Evolutionary conservation across 106 monocot species (phyloP), one percentile per base, ranked within the genome.

Genomic region (Acanthochlamys bracteata): DNA sequence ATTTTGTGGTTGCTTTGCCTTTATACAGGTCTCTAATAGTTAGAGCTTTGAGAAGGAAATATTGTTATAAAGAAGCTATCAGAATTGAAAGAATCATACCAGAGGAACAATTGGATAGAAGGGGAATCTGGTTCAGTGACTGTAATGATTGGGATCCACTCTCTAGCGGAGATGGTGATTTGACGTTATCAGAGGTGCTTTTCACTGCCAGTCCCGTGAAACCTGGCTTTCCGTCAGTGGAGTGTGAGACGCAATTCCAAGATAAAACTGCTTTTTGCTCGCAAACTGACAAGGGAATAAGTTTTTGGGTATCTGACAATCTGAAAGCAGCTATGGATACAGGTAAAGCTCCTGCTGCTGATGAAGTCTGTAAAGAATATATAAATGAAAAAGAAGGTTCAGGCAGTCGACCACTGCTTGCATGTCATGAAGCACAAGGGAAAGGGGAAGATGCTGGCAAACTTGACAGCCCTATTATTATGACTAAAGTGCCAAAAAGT

Each of bases 101-200:
- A 23, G 64, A 71, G 54, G 68, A 80, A 53, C 64, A 72, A 26
- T 49, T 65, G 33, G 72, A 76, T 47, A 57, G 66, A 27, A 62
- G 70, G 25, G 64, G 20, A 7, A 57, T 27, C 27, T 85, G 69
- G 76, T 71, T 88, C 60, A 58, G 42, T 27, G 75, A 85, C 42
- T 98, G 88, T 78, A 84, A 72, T 53, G 67, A 75, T 43, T 91
- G 88, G 91, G 88, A 98, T 78, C 78, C 91, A 55, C 70, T 85
- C 40, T 91, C 96, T 67, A 88, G 76, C 69, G 93, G 86, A 11
- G 70, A 80, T 20, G 78, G 78, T 76, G 96, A 96, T 71, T 71
- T 88, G 60, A 84, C 73, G 19, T 73, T 87, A 25, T 73, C 82
- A 57, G 85, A 85, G 61, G 74, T 80, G 42, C 77, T 79, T 55